Base-by-base conservation (phyloP, 179 eudicot species). In the Silene vulgaris region DNA sequence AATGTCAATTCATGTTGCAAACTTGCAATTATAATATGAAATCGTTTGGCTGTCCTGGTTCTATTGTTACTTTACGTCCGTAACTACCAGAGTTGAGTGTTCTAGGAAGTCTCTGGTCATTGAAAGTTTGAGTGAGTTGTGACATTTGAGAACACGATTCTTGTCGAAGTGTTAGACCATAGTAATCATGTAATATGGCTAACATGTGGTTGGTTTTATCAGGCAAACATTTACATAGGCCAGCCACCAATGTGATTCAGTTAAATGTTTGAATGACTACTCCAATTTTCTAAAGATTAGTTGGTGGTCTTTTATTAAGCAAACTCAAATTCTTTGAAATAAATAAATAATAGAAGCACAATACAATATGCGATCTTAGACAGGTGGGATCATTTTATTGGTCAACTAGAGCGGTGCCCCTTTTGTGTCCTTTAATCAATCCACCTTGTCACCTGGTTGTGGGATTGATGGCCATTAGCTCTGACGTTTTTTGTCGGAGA, bases 231-330 rank as follows among this genome's bases (percentile, higher is more conserved):
- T 28, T 54, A 43, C 30, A 2, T 50, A 28, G 74, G 45, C 43
- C 61, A 13, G 23, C 7, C 60, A 56, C 60, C 19, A 56, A 56
- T 66, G 70, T 30, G 43, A 30, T 66, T 63, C 32, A 63, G 45
- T 66, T 65, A 13, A 35, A 66, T 14, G 12, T 54, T 52, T 16
- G 40, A 71, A 71, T 71, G 35, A 4, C 73, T 48, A 23, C 59
- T 23, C 32, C 48, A 23, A 48, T 69, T 69, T 13, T 7, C 20
- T 69, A 17, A 45, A 19, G 8, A 45, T 45, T 21, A 48, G 43
- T 21, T 13, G 72, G 35, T 48, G 32, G 12, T 23, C 73, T 35
- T 37, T 67, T 21, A 40, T 20, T 5, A 48, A 4, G 29, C n/a
- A 69, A 19, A 57, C 16, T 69, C 57, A 69, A 20, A 40, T 19